These are phyloP conservation scores for Umbelopsis sp. DNA, from an alignment of 192 early-diverging fungal species.

Conservation along the genomic window DNA sequence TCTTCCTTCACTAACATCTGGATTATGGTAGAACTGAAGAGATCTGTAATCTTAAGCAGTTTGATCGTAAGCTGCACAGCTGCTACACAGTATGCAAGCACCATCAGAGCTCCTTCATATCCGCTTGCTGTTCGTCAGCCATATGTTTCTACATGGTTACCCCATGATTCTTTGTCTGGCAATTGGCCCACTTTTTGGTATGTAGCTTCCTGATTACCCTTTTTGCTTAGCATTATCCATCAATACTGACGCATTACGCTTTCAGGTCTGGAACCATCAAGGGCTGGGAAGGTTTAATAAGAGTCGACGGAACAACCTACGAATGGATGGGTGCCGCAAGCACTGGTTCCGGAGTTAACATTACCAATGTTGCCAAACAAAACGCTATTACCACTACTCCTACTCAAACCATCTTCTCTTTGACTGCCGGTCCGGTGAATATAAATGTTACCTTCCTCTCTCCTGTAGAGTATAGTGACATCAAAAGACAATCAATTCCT, in stretches of 20 bases:
- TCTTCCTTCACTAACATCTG: not conserved
- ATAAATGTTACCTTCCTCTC: constrained; percentile 13
- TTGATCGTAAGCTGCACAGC: not conserved
- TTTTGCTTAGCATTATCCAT: not conserved
- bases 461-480: not conserved
- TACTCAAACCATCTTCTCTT: constrained; percentile 2
- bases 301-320: constrained; percentile 1
- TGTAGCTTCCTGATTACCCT: not conserved
- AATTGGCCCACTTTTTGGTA: constrained; percentile 21
- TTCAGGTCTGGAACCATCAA: constrained; percentile 1
- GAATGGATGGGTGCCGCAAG: constrained; percentile 20
- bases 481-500: constrained; percentile 11
- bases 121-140: constrained; percentile 17
- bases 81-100: not conserved
- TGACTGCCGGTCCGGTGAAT: constrained; percentile 8
- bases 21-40: not conserved
- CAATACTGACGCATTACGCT: not conserved
- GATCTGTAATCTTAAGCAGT: not conserved
- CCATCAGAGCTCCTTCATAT: constrained; percentile 1
- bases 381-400: constrained; percentile 8
- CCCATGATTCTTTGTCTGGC: not conserved
- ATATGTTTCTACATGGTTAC: constrained; percentile 16
- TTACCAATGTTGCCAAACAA: constrained; percentile 11
- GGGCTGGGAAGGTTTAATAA: constrained; percentile 1
- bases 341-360: too few relatives aligned